Conservation (phyloP, 345 rosid species). For the Microcos paniculata region DNA sequence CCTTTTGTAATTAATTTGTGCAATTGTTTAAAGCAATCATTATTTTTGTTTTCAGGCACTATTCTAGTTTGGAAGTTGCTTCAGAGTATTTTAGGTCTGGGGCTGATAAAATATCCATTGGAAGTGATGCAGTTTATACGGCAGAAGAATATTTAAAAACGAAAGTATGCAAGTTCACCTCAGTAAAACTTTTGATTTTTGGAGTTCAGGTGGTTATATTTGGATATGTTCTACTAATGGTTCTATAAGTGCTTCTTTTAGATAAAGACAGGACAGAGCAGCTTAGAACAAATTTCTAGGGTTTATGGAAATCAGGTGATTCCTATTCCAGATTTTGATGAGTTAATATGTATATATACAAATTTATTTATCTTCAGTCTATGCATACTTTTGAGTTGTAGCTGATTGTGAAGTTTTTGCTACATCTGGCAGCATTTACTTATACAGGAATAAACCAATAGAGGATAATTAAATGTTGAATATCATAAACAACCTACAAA, state of each 20-base stretch:
- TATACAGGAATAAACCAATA: not conserved
- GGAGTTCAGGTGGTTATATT: not conserved
- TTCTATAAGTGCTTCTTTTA: slow-evolving; percentile 27
- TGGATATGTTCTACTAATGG: slow-evolving; percentile 11
- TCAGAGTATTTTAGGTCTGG: slow-evolving; percentile 97
- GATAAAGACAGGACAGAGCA: slow-evolving; percentile 85
- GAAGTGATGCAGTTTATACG: slow-evolving; percentile 93
- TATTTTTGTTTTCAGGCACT: slow-evolving; percentile 50
- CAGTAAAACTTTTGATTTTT: slow-evolving; percentile 1
- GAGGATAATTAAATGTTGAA: not conserved
- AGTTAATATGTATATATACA: not conserved
- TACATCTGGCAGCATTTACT: not conserved
- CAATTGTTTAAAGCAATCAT: not conserved
- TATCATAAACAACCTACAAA: too few relatives aligned
- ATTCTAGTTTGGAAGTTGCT: slow-evolving; percentile 98
- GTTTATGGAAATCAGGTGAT: slow-evolving; percentile 96
- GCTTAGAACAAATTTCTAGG: slow-evolving; percentile 91
- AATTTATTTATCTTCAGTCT: not conserved
- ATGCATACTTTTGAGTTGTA: not conserved
- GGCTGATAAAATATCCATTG: slow-evolving; percentile 93
- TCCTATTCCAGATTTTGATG: slow-evolving; percentile 13
- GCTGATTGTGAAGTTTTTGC: not conserved
- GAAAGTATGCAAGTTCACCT: slow-evolving; percentile 47
- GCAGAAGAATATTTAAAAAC: slow-evolving; percentile 88
- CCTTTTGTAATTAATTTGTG: not conserved